Percentiles rank a stretch among this genome's conserved stretches.
Conservation (phyloP, 2,329 filamentous ascomycete genomes). For the Ophiostoma ulmi region DNA sequence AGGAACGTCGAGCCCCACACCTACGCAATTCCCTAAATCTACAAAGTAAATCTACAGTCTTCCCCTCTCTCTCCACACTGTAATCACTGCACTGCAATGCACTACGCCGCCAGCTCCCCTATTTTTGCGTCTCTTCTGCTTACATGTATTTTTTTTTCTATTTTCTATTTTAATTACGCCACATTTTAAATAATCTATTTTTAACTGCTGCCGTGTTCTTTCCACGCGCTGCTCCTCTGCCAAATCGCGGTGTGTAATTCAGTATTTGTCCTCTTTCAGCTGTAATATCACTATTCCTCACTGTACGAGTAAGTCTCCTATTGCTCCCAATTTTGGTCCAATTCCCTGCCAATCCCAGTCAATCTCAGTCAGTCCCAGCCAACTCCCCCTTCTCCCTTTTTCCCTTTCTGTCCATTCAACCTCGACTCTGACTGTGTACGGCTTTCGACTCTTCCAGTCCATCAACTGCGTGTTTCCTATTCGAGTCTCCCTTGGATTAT, state of each 20-base stretch:
- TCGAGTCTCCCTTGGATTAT: conserved; percentile 2
- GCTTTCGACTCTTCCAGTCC: conserved; percentile 3
- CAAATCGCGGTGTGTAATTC: conserved; percentile 9
- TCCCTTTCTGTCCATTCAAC: neutral
- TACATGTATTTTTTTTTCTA: neutral
- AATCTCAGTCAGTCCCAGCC: neutral
- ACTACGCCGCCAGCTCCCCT: conserved; percentile 3
- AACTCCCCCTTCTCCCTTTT: neutral
- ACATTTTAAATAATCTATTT: neutral
- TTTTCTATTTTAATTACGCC: neutral
- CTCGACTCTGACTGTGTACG: neutral
- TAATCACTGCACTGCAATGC: neutral
- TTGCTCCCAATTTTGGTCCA: neutral
- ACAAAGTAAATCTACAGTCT: neutral
- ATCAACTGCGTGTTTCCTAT: conserved; percentile 9
- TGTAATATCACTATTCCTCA: neutral
- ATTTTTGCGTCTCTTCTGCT: neutral
- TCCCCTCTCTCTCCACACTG: conserved; percentile 9
- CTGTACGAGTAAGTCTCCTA: neutral
- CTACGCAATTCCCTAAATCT: conserved; percentile 6
- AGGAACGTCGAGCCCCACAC: neutral
- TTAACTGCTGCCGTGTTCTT: conserved; percentile 1
- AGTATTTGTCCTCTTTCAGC: neutral
- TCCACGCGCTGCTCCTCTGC: conserved; percentile 6
- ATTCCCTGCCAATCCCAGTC: neutral